Evolutionary conservation across 768 basidiomycete genomes (phyloP).

Genomic region (Pleurotus tuoliensis): DNA sequence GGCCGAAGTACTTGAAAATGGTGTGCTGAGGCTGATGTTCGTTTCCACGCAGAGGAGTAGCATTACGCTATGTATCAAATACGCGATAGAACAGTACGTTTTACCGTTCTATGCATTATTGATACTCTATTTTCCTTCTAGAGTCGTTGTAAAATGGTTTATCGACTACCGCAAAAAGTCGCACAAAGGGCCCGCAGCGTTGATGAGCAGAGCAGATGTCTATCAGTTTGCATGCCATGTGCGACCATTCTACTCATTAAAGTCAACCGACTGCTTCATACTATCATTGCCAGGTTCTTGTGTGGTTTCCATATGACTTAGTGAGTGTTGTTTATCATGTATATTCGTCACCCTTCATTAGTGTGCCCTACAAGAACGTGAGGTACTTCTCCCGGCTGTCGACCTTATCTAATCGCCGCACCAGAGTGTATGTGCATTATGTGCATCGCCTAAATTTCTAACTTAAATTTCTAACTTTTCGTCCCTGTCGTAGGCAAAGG

Average conservation of each 20-base stretch:
- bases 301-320: not conserved
- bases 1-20: not conserved
- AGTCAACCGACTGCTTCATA: not conserved
- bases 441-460: not conserved
- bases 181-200: not conserved
- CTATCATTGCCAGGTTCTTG: not conserved
- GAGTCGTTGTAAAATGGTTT: not conserved
- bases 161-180: not conserved
- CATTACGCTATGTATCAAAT: not conserved
- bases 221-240: not conserved
- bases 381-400: not conserved
- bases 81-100: not conserved
- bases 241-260: not conserved
- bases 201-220: not conserved
- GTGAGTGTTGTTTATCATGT: not conserved
- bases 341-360: not conserved
- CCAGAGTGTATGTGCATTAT: not conserved
- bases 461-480: no score
- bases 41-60: not conserved
- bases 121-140: not conserved
- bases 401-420: not conserved
- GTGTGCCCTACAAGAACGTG: not conserved
- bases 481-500: no score
- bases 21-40: not conserved
- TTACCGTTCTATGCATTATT: not conserved